These are phyloP conservation scores for Cupressus sempervirens DNA, from an alignment of 75 land plant genomes.

Conservation along the genomic window DNA sequence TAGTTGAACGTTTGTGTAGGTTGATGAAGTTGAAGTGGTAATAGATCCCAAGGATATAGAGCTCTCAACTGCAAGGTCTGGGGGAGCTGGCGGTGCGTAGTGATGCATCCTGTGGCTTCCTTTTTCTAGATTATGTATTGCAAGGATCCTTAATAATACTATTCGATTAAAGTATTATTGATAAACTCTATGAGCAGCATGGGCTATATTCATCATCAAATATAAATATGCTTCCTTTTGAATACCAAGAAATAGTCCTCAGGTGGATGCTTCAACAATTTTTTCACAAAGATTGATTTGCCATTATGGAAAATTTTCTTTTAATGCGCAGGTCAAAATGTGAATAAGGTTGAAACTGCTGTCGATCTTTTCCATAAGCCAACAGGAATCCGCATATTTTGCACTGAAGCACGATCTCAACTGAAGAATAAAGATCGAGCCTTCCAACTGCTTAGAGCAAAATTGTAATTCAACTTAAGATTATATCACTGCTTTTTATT, in stretches of 20 bases:
- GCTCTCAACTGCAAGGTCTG: slow-evolving; percentile 96
- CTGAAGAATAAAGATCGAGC: slow-evolving; percentile 85
- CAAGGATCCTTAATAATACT: neutral
- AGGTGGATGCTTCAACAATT: neutral
- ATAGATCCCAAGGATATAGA: slow-evolving; percentile 99
- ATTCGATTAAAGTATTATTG: neutral
- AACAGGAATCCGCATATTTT: slow-evolving; percentile 94
- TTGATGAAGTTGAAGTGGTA: slow-evolving; percentile 95
- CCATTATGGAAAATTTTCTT: neutral
- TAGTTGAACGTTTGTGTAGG: slow-evolving; percentile 33
- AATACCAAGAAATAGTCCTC: neutral
- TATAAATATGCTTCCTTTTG: neutral
- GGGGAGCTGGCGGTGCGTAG: slow-evolving; percentile 94
- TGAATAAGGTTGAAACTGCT: slow-evolving; percentile 99
- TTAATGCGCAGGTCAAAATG: slow-evolving; percentile 91
- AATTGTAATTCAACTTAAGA: slow-evolving; percentile 52
- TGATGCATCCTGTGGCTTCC: neutral
- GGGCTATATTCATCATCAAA: neutral
- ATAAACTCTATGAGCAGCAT: neutral
- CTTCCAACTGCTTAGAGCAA: slow-evolving; percentile 85
- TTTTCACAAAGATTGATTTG: neutral
- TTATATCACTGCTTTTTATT: neutral
- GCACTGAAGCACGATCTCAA: slow-evolving; percentile 96
- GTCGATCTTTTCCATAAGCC: slow-evolving; percentile 93
- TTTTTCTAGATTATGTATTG: neutral